A percentile compares a stretch with the other conserved stretches of the same genome.
Evolutionary conservation across 148 eudicot species (phyloP).

Genomic region (Beta vulgaris): DNA sequence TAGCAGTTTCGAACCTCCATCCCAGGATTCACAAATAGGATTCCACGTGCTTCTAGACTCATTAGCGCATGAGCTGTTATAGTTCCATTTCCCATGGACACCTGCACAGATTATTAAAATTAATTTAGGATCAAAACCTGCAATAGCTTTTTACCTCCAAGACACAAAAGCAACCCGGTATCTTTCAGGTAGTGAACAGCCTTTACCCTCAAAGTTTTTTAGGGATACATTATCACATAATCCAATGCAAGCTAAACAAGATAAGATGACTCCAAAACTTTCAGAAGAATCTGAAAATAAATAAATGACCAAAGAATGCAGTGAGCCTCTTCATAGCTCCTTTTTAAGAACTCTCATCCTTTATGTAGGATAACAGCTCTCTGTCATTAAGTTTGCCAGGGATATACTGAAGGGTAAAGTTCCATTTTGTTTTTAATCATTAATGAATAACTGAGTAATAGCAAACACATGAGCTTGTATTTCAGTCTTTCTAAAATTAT

Average conservation of each 20-base stretch:
- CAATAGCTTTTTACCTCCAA: neutral
- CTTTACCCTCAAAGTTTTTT: too few relatives aligned
- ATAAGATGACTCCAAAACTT: too few relatives aligned
- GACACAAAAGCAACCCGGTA: neutral
- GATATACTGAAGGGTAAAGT: too few relatives aligned
- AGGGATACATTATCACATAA: neutral
- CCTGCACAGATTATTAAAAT: conserved; percentile 42
- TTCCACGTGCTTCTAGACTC: conserved; percentile 96
- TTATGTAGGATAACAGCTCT: neutral
- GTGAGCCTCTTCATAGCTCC: neutral
- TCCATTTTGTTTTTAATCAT: too few relatives aligned
- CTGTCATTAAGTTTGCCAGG: too few relatives aligned
- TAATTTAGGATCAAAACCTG: conserved; percentile 10
- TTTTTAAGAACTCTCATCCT: neutral
- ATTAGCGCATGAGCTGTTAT: conserved; percentile 78
- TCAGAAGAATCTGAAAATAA: too few relatives aligned
- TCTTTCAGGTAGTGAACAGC: neutral
- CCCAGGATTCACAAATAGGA: conserved; percentile 82
- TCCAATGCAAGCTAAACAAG: neutral
- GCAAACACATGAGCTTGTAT: too few relatives aligned
- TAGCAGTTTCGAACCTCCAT: conserved; percentile 59
- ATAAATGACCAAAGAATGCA: neutral
- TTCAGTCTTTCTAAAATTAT: too few relatives aligned
- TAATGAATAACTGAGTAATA: too few relatives aligned
- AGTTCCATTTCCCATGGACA: conserved; percentile 85